Conservation (phyloP, 169 alveolate species). For the Babesia caballi region DNA sequence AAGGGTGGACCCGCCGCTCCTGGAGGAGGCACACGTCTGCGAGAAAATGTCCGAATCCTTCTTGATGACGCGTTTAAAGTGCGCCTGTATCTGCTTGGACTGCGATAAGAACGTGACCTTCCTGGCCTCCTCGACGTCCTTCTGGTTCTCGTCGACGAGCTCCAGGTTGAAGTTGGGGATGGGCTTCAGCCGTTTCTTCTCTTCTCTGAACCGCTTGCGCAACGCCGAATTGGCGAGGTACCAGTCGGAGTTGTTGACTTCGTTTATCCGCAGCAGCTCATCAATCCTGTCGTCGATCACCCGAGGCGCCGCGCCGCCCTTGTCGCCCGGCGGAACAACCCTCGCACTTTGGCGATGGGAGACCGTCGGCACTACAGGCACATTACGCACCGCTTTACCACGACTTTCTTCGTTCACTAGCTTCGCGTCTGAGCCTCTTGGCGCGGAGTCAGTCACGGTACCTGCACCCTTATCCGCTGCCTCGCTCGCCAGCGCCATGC, state of each 20-base stretch:
- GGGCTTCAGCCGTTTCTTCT: constrained; percentile 32
- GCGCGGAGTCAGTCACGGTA: neutral
- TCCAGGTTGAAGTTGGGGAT: constrained; percentile 29
- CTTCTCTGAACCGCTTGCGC: constrained; percentile 29
- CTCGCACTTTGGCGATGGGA: neutral
- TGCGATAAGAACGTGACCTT: constrained; percentile 49
- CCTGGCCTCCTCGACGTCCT: constrained; percentile 39
- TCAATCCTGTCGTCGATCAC: constrained; percentile 19
- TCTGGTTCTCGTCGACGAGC: constrained; percentile 1
- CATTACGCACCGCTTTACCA: neutral
- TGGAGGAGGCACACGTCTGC: constrained; percentile 24
- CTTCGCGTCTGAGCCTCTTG: neutral
- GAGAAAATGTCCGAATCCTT: constrained; percentile 45
- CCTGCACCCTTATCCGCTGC: neutral
- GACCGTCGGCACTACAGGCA: neutral
- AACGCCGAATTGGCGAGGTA: constrained; percentile 60
- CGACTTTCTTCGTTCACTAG: neutral
- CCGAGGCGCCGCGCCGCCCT: neutral
- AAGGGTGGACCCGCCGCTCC: constrained; percentile 21
- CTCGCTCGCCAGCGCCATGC: constrained; percentile 25
- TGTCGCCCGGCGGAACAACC: neutral
- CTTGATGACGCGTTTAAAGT: constrained; percentile 44
- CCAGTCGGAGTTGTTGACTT: constrained; percentile 36
- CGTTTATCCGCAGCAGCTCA: constrained; percentile 30
- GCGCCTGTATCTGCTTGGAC: constrained; percentile 24